Conservation (phyloP, 2,329 filamentous ascomycete species). For the Cytospora mali region DNA sequence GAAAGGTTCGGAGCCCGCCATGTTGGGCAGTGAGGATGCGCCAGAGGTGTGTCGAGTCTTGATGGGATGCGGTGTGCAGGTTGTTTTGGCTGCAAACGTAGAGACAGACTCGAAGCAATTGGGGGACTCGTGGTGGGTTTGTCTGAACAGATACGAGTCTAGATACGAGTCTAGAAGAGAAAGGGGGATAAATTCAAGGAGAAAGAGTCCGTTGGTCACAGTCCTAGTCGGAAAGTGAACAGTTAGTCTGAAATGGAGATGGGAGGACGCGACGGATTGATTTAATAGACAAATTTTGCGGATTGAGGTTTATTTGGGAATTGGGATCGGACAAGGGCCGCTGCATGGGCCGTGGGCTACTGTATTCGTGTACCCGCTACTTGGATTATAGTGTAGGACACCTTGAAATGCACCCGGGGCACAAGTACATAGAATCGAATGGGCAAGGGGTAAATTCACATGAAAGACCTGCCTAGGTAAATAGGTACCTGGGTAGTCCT, state of each 20-base stretch:
- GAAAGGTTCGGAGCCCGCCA: constrained; percentile 57
- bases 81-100: neutral
- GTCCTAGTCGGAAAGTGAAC: neutral
- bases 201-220: neutral
- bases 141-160: neutral
- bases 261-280: neutral
- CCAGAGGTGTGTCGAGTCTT: neutral
- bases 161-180: neutral
- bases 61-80: neutral
- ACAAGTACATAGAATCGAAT: no score
- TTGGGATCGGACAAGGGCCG: neutral
- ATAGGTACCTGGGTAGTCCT: no score
- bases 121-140: neutral
- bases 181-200: neutral
- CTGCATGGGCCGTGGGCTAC: neutral
- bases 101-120: neutral
- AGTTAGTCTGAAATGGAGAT: neutral
- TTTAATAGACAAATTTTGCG: constrained; percentile 20
- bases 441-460: no score
- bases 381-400: no score
- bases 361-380: neutral
- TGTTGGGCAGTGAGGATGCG: constrained; percentile 34
- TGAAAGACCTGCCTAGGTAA: no score
- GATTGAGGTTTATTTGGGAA: constrained; percentile 5
- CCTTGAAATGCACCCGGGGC: no score